Evolutionary conservation across 2,329 filamentous ascomycete species (phyloP), one percentile per base, ranked within the genome.

Genomic region (Zelopaecilomyces penicillatus): DNA sequence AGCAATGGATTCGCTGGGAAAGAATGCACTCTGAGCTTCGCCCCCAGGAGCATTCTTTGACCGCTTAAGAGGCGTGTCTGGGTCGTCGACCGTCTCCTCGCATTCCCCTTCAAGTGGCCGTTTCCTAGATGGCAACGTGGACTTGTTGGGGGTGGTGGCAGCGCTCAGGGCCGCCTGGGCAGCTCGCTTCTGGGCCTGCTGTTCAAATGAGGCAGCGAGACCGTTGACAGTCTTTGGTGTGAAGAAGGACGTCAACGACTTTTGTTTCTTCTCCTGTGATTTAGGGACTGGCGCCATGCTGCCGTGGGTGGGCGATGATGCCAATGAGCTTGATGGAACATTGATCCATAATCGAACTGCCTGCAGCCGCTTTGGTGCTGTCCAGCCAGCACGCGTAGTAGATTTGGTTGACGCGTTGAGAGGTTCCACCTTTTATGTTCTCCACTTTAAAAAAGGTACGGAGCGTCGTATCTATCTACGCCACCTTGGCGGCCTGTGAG

Each of bases 221-320:
- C 67, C 69, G 60, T 74, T 75, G 57, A 66, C 61, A 9, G 76
- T 67, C 51, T 76, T 82, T 10, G 79, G 80, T 1, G 80, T 77
- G 61, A 95, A 95, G 66, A 95, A 95, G 59, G 82, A 90, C 3
- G 87, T 93, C 49, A 96, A 83, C 1, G 87, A 87, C 53, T 83
- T 78, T 59, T 96, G 87, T 56, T 83, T 86, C 64, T 84, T 85
- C 44, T 62, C 67, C 29, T 65, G 54, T 0, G 67, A 52, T 42
- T 70, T 70, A 1, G 70, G 46, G 35, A 54, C 43, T 7, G 64
- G 63, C 19, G 64, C 55, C 65, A 67, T 67, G 31, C 7, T 41
- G 33, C 6, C 6, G 34, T 29, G 12, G 32, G 12, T 31, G 37
- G 44, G 31, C 6, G 29, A 29, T 37, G 35, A 32, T 31, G 27